Base-by-base conservation (phyloP, 169 alveolate species). In the Plasmodium malariae region DNA sequence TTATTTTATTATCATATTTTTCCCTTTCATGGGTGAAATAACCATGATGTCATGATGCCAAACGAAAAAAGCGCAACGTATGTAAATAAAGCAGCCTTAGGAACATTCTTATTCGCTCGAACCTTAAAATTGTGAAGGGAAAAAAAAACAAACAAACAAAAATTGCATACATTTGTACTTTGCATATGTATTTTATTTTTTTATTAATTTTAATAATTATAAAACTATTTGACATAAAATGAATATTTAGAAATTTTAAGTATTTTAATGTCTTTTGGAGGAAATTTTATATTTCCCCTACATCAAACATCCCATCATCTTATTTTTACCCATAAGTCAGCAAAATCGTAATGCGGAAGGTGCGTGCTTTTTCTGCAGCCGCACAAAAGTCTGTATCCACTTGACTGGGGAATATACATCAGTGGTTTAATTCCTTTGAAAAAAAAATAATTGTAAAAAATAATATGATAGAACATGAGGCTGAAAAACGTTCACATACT, bases 41-140 rank as follows among this genome's bases (percentile, higher is more conserved):
- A 59, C 95, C 96, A 95, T 28, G 96, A 67, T 80, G 95, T 86
- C 93, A 92, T 88, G 24, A 95, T 94, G 12, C 97, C 96, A 63
- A 94, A 65, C 43, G 95, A 88, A 89, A 95, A 95, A 68, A 72
- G 87, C 55, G 94, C 88, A 54, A 94, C 96, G 59, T 94, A 95
- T 17, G 95, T 69, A 37, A 92, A 94, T 14, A 72, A 86, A 49
- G 96, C 94, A 3, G 97, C 97, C 86, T 93, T 76, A 21, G 97
- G 96, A 49, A 95, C 76, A 83, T 87, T 91, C 48, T 37, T 83
- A 92, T 92, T 93, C 21, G 96, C 94, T 59, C 91, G 91, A 70
- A 83, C 91, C 91, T 83, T 51, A 32, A 60, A 83, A 67, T 67
- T 51, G 28, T 30, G 60, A 19, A 28, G 24, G 2, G 28, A 49